A percentile compares a stretch with the other conserved stretches of the same genome.
These are phyloP conservation scores for Alternaria arborescens DNA, from an alignment of 2,329 filamentous ascomycete species.

Conservation along the genomic window DNA sequence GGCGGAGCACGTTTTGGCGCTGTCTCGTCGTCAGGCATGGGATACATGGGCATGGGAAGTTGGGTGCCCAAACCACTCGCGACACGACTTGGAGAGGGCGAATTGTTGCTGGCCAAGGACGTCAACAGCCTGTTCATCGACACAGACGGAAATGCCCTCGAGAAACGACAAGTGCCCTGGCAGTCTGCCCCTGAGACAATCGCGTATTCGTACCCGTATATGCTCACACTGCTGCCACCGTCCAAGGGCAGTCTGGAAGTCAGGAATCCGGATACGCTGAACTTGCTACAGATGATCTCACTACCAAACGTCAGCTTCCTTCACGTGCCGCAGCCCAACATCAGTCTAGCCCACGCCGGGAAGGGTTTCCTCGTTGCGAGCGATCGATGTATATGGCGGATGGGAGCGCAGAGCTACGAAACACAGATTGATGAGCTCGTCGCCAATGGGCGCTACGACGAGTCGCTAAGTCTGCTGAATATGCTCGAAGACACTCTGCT, in stretches of 20 bases:
- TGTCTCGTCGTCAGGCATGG: constrained; percentile 86
- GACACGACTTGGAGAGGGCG: constrained; percentile 79
- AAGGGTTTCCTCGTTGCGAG: constrained; percentile 96
- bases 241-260: constrained; percentile 88
- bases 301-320: constrained; percentile 84
- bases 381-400: constrained; percentile 92
- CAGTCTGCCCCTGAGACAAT: constrained; percentile 85
- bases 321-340: constrained; percentile 90
- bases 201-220: constrained; percentile 96
- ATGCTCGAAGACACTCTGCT: constrained; percentile 94
- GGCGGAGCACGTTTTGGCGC: constrained; percentile 81
- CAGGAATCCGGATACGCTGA: constrained; percentile 89
- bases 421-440: constrained; percentile 86
- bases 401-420: constrained; percentile 92
- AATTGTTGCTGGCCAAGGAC: constrained; percentile 95
- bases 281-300: constrained; percentile 83
- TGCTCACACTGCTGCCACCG: constrained; percentile 83
- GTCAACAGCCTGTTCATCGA: constrained; percentile 95
- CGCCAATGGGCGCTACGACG: constrained; percentile 77
- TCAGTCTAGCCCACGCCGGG: constrained; percentile 92
- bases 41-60: constrained; percentile 92
- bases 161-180: constrained; percentile 93
- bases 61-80: constrained; percentile 92
- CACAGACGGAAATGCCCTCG: constrained; percentile 79
- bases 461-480: constrained; percentile 85